These are phyloP conservation scores for Mimosa bimucronata DNA, from an alignment of 306 rosid genomes.

Conservation along the genomic window DNA sequence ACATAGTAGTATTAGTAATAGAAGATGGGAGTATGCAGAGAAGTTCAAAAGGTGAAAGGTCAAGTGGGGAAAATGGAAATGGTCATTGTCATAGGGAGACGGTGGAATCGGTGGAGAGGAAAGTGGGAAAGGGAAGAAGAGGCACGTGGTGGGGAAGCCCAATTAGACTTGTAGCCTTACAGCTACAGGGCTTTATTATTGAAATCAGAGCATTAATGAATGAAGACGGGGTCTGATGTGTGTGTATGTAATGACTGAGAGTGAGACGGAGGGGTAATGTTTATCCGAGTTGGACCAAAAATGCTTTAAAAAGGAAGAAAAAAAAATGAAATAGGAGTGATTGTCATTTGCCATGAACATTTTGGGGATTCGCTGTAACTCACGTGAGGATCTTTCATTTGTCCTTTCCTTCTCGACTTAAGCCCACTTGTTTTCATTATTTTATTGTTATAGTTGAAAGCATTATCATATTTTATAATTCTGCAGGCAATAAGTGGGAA, in stretches of 20 bases:
- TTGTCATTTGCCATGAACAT: background rate
- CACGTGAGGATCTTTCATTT: constrained; percentile 13
- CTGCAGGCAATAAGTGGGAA: too few species aligned
- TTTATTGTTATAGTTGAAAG: background rate
- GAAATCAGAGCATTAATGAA: background rate
- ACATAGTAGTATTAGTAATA: too few species aligned
- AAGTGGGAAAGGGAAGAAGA: background rate
- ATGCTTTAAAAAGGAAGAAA: too few species aligned
- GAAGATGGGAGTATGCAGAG: background rate
- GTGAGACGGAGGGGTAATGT: background rate
- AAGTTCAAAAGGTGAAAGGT: background rate
- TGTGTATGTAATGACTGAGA: background rate
- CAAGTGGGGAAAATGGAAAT: background rate
- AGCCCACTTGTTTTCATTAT: background rate
- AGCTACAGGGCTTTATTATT: background rate
- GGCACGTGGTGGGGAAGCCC: constrained; percentile 23
- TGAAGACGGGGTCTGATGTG: background rate
- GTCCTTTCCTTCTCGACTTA: background rate
- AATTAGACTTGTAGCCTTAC: background rate
- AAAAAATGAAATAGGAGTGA: too few species aligned
- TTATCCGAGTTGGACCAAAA: background rate
- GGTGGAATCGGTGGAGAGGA: background rate
- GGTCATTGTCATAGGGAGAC: background rate
- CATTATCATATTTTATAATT: background rate
- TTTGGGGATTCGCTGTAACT: background rate